phyloP scores from a whole-genome alignment of 78 protist species.

The Speleostelium caveatum region DNA sequence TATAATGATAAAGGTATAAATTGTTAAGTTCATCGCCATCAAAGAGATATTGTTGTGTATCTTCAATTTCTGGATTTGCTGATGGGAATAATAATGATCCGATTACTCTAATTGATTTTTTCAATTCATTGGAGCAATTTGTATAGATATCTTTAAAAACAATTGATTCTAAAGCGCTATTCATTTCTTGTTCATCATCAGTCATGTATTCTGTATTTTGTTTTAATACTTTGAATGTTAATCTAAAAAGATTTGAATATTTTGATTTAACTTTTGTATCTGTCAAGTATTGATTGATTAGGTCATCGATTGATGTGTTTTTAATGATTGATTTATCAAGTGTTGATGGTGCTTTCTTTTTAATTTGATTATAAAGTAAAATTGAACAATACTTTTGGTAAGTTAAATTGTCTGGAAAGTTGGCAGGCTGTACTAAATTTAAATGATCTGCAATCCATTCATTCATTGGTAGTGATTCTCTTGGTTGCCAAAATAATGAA shows the following conservation, averaged over 20 bases:
- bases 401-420: not conserved
- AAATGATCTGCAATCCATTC: no score
- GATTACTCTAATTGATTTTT: no score
- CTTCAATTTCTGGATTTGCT: not conserved
- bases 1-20: no score
- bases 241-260: not conserved
- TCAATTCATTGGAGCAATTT: no score
- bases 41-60: not conserved
- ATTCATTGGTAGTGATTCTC: constrained; percentile 27
- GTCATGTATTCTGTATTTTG: not conserved
- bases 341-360: not conserved
- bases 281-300: no score
- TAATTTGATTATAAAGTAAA: no score
- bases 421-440: no score
- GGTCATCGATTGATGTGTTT: not conserved
- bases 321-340: not conserved
- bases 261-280: not conserved
- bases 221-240: not conserved
- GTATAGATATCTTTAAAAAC: no score
- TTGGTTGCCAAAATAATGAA: constrained; percentile 10
- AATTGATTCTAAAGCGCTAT: no score
- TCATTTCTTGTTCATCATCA: no score
- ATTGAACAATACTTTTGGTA: not conserved
- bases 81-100: not conserved
- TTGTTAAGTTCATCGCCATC: not conserved